These are phyloP conservation scores for Bothriochloa decipiens DNA, from an alignment of 176 grass and related monocot species.

Conservation along the genomic window DNA sequence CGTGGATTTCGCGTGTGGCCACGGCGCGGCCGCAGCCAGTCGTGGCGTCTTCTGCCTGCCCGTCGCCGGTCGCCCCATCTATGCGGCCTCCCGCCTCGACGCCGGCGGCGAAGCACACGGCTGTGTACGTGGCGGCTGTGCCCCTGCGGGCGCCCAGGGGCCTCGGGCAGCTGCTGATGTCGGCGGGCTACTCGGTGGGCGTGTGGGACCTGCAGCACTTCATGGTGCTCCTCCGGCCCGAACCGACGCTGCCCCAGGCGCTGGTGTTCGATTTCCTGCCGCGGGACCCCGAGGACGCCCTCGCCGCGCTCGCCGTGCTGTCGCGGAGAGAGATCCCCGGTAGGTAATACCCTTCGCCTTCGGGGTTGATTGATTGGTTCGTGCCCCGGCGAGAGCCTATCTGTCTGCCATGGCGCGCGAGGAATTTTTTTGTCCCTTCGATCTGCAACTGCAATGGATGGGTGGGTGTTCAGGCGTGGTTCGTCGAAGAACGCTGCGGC, in stretches of 20 bases:
- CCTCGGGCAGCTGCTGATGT: constrained; percentile 63
- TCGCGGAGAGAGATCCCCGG: constrained; percentile 64
- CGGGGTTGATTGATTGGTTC: not conserved
- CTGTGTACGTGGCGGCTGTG: constrained; percentile 76
- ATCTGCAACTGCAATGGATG: not conserved
- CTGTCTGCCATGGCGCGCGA: not conserved
- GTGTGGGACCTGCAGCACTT: constrained; percentile 79
- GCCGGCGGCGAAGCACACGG: not conserved
- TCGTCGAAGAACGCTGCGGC: constrained; percentile 52
- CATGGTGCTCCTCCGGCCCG: constrained; percentile 68
- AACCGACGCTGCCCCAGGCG: constrained; percentile 47
- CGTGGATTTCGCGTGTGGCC: constrained; percentile 16
- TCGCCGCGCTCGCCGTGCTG: constrained; percentile 54
- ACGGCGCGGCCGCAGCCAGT: not conserved
- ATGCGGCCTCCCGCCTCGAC: constrained; percentile 1
- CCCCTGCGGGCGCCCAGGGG: constrained; percentile 66
- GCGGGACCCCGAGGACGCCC: constrained; percentile 66
- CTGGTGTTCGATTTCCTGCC: constrained; percentile 86
- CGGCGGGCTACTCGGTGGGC: constrained; percentile 55
- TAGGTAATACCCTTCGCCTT: not conserved
- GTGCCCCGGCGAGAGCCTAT: not conserved
- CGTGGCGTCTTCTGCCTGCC: not conserved
- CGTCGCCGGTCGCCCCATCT: not conserved
- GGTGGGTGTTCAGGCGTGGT: constrained; percentile 58
- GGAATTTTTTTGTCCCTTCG: not conserved